Evolutionary conservation across 176 grass and related monocot genomes (phyloP).

Genomic region (Paspalum notatum): DNA sequence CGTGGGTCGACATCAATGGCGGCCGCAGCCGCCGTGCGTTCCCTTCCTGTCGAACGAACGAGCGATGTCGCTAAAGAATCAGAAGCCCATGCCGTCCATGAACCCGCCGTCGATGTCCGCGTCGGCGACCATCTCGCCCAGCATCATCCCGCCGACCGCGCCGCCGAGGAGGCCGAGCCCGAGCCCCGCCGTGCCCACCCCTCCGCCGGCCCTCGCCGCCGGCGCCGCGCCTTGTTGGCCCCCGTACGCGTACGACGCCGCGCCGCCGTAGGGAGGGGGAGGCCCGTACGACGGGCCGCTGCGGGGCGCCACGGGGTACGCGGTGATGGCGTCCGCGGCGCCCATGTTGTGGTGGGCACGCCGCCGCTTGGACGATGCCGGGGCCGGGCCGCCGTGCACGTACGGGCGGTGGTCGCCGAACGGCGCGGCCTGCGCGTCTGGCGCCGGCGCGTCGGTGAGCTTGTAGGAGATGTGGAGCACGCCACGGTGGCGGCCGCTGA

Average conservation of each 20-base stretch:
- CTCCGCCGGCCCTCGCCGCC: constrained; percentile 25
- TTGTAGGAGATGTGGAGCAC: constrained; percentile 61
- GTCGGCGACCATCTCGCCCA: constrained; percentile 43
- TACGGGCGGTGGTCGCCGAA: not conserved
- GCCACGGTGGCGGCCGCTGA: constrained; percentile 46
- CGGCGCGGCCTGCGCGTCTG: not conserved
- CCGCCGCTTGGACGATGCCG: not conserved
- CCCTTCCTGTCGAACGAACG: not conserved
- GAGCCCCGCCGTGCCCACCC: not conserved
- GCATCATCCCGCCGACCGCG: constrained; percentile 42
- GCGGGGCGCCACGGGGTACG: constrained; percentile 28
- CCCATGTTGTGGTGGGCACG: not conserved
- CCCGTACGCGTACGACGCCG: not conserved
- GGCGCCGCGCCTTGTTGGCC: not conserved
- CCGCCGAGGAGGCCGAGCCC: constrained; percentile 44
- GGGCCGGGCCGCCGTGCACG: not conserved
- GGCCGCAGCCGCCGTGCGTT: not conserved
- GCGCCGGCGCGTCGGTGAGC: constrained; percentile 34
- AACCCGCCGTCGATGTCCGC: constrained; percentile 20
- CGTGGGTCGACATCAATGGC: not conserved
- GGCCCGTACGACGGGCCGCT: constrained; percentile 4
- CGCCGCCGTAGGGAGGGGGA: not conserved
- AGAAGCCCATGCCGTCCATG: constrained; percentile 18
- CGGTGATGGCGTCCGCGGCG: not conserved
- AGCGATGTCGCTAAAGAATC: not conserved